Conservation (phyloP, 495 filamentous ascomycete genomes). For the Aspergillus mulundensis region DNA sequence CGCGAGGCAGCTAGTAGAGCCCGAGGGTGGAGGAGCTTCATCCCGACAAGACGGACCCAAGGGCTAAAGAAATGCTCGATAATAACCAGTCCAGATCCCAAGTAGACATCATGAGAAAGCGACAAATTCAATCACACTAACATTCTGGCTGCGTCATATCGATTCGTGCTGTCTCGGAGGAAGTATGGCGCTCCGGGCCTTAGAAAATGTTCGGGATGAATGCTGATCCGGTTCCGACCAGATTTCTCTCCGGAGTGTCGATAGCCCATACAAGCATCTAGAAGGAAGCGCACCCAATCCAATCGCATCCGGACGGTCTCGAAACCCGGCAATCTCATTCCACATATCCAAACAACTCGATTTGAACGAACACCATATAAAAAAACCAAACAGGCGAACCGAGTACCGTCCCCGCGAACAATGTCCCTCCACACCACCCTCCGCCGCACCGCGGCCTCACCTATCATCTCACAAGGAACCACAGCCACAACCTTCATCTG, state of each 20-base stretch:
- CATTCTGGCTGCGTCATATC: neutral
- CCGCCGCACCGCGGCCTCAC: slow-evolving; percentile 40
- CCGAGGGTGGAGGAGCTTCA: slow-evolving; percentile 32
- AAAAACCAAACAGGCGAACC: neutral
- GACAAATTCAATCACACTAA: neutral
- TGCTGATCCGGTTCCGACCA: slow-evolving; percentile 4
- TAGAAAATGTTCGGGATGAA: neutral
- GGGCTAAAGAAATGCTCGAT: neutral
- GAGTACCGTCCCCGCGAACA: neutral
- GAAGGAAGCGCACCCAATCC: neutral
- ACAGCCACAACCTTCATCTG: slow-evolving; percentile 43
- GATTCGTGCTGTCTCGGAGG: neutral
- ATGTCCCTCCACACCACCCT: slow-evolving; percentile 42
- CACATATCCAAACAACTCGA: neutral
- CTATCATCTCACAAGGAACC: slow-evolving; percentile 23
- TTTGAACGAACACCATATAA: neutral
- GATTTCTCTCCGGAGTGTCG: slow-evolving; percentile 13
- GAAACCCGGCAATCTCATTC: neutral
- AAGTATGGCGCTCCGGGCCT: neutral
- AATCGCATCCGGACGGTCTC: neutral
- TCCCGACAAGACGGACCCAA: slow-evolving; percentile 19
- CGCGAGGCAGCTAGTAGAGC: slow-evolving; percentile 17
- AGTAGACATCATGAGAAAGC: slow-evolving; percentile 16
- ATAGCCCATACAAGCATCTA: neutral
- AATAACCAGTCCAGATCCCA: slow-evolving; percentile 4